Evolutionary conservation across 2,329 filamentous ascomycete species (phyloP), one percentile per base, ranked within the genome.

Genomic region (Tolypocladium pustulatum): DNA sequence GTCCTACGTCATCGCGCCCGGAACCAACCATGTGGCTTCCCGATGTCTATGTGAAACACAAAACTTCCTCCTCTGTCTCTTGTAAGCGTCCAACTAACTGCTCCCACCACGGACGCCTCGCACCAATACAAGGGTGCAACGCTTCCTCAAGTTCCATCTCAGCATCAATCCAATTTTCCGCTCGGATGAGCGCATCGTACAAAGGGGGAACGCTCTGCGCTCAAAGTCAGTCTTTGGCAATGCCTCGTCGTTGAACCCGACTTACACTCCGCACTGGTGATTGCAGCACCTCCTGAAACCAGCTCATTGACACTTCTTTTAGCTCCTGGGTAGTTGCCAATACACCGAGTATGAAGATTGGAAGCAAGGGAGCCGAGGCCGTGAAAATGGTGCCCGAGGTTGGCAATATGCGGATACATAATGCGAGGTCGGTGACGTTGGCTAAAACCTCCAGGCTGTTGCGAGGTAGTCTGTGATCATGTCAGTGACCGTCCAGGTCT

Each of bases 1-100:
- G n/a, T n/a, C n/a, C n/a, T n/a, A n/a, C n/a, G 32, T 40, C 17
- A 8, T n/a, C 17, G 17, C 17, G 6, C 38, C 38, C 4, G 38
- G 8, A 15, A 40, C 17, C 3, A 40, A 40, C 5, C 17, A n/a
- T 20, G 17, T n/a, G 17, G 17, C 38, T 40, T 40, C 38, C 17
- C 4, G 2, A 40, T 34, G 22, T n/a, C 49, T 52, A 52, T 20
- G 49, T n/a, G 27, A 52, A 52, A 20, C 49, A 52, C 49, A 52
- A 20, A 32, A n/a, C 49, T 13, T 52, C 49, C 17, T 52, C 27
- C 9, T 52, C 49, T 32, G 17, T 52, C 4, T 32, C 49, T 3
- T 34, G 7, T n/a, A 52, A 20, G 97, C 78, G 79, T 97, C 71
- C 86, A 97, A 58, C 91, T 97, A 76, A 66, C 22, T 61, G 58